Percentiles rank a stretch among this genome's conserved stretches.
phyloP scores from a whole-genome alignment of 2,329 filamentous ascomycete species.

The Neoascochyta sp. region DNA sequence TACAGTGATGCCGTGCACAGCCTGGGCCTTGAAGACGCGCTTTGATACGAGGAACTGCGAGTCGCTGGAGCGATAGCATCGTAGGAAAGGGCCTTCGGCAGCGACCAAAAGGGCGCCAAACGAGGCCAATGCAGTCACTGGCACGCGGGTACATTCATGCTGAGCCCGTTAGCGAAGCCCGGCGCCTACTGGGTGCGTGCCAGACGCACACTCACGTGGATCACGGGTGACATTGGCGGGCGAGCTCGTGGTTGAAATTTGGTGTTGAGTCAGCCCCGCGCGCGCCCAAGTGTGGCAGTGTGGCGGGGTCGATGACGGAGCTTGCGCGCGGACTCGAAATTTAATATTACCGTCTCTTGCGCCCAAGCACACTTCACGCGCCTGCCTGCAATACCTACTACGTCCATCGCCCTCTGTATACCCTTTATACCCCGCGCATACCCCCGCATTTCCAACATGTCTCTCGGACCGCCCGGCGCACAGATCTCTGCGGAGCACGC shows the following conservation, averaged over 20 bases:
- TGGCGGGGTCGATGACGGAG: conserved; percentile 26
- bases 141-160: conserved; percentile 41
- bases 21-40: conserved; percentile 62
- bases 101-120: conserved; percentile 38
- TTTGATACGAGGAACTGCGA: conserved; percentile 31
- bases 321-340: conserved; percentile 14
- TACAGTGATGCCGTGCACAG: conserved; percentile 69
- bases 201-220: conserved; percentile 25
- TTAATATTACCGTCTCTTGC: not conserved
- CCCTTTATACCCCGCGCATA: too few relatives aligned
- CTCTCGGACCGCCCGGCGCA: conserved; percentile 27
- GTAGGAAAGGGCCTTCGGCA: conserved; percentile 44
- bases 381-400: not conserved
- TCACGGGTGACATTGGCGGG: conserved; percentile 34
- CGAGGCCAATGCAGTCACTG: conserved; percentile 46
- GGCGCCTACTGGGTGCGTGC: not conserved
- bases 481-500: conserved; percentile 53
- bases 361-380: not conserved
- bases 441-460: conserved; percentile 23
- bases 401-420: too few relatives aligned
- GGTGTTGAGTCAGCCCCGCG: conserved; percentile 37
- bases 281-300: conserved; percentile 3
- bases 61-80: conserved; percentile 33
- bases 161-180: conserved; percentile 16
- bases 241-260: conserved; percentile 22